A percentile compares a stretch with the other conserved stretches of the same genome.
These are phyloP conservation scores for Tylopilus sp. DNA, from an alignment of 1,284 basidiomycete species.

Conservation along the genomic window DNA sequence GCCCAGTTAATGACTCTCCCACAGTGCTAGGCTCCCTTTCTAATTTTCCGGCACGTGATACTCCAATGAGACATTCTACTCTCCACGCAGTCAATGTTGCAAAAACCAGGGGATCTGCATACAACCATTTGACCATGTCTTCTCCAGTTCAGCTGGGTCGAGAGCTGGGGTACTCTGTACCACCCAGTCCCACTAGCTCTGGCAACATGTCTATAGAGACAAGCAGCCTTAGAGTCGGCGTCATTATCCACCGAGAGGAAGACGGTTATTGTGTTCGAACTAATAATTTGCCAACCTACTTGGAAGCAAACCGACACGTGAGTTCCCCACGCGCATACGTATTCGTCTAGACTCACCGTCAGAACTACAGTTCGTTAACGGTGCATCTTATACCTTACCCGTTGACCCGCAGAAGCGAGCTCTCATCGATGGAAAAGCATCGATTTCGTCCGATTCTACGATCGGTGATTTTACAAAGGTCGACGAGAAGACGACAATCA, in stretches of 20 bases:
- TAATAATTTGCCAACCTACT: slow-evolving; percentile 79
- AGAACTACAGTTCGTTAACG: slow-evolving; percentile 46
- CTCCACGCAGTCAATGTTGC: slow-evolving; percentile 31
- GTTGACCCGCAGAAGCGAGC: slow-evolving; percentile 58
- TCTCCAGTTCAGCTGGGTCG: slow-evolving; percentile 25
- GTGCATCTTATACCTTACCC: slow-evolving; percentile 51
- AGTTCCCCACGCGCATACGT: slow-evolving; percentile 1
- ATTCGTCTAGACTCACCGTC: slow-evolving; percentile 3
- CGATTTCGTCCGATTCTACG: slow-evolving; percentile 83
- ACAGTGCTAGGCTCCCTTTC: slow-evolving; percentile 23
- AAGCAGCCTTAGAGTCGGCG: slow-evolving; percentile 56
- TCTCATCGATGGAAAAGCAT: slow-evolving; percentile 73
- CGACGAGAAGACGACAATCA: slow-evolving; percentile 82
- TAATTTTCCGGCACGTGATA: slow-evolving; percentile 18
- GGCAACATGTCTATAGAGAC: slow-evolving; percentile 36
- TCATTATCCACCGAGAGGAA: slow-evolving; percentile 54
- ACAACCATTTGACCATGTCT: slow-evolving; percentile 9
- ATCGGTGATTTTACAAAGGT: slow-evolving; percentile 80
- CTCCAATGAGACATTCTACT: slow-evolving; percentile 60
- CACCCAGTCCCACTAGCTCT: slow-evolving; percentile 46
- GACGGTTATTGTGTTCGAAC: slow-evolving; percentile 69
- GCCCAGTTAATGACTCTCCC: not conserved
- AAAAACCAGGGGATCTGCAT: slow-evolving; percentile 9
- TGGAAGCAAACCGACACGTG: slow-evolving; percentile 81
- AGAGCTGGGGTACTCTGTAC: slow-evolving; percentile 30